Percentiles rank a stretch among this genome's conserved stretches.
Evolutionary conservation across 2,329 filamentous ascomycete species (phyloP).

Genomic region (Beauveria sp.): DNA sequence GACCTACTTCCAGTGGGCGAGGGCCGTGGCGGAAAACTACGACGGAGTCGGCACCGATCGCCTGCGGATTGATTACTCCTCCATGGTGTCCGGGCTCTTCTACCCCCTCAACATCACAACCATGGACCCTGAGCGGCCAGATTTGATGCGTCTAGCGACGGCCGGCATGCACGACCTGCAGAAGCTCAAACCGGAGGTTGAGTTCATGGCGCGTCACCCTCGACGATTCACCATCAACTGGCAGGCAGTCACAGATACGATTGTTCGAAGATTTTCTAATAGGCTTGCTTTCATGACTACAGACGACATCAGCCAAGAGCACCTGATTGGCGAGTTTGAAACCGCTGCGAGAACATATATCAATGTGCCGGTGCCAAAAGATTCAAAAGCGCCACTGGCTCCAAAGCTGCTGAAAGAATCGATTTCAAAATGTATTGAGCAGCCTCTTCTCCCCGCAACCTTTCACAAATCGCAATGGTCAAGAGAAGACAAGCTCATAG

Average conservation of each 20-base stretch:
- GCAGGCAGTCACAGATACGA: slow-evolving; percentile 59
- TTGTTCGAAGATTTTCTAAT: slow-evolving; percentile 54
- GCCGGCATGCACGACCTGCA: slow-evolving; percentile 23
- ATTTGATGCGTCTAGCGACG: slow-evolving; percentile 25
- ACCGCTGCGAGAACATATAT: slow-evolving; percentile 34
- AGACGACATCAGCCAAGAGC: slow-evolving; percentile 17
- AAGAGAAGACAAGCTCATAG: slow-evolving; percentile 11
- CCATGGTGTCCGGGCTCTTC: slow-evolving; percentile 44
- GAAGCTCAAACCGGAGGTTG: slow-evolving; percentile 36
- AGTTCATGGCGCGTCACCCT: slow-evolving; percentile 29
- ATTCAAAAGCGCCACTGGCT: slow-evolving; percentile 3
- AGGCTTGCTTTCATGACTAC: slow-evolving; percentile 38
- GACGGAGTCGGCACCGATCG: slow-evolving; percentile 35
- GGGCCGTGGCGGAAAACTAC: slow-evolving; percentile 37
- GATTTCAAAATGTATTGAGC: background rate
- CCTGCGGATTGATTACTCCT: slow-evolving; percentile 38
- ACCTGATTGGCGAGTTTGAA: slow-evolving; percentile 30
- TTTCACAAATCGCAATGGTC: background rate
- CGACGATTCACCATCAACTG: slow-evolving; percentile 42
- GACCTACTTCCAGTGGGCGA: slow-evolving; percentile 30
- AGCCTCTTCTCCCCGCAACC: background rate
- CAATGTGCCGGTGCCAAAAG: slow-evolving; percentile 25
- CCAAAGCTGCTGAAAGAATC: background rate
- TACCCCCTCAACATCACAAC: slow-evolving; percentile 44
- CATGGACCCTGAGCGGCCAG: slow-evolving; percentile 24